phyloP scores from a whole-genome alignment of 495 filamentous ascomycete genomes.

The Neurospora sp. region DNA sequence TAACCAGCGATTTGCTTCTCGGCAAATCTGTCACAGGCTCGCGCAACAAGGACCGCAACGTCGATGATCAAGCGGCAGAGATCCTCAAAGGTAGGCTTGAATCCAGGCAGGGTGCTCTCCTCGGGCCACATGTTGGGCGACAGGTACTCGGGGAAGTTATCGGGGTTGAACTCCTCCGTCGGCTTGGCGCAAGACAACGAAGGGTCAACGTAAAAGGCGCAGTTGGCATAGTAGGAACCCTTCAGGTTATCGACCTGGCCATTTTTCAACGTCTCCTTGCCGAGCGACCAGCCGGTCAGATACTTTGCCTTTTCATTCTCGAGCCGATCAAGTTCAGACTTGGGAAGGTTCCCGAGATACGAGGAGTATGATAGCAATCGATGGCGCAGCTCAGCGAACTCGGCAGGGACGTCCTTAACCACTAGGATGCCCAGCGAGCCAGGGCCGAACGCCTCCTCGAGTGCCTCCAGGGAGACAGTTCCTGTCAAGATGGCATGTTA shows the following conservation, averaged over 20 bases:
- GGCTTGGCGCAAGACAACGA: constrained; percentile 47
- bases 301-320: constrained; percentile 56
- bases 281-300: constrained; percentile 66
- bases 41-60: constrained; percentile 74
- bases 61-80: constrained; percentile 83
- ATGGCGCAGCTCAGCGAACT: constrained; percentile 58
- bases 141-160: constrained; percentile 49
- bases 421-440: constrained; percentile 86
- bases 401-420: constrained; percentile 67
- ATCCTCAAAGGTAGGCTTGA: constrained; percentile 58
- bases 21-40: constrained; percentile 80
- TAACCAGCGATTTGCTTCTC: constrained; percentile 67
- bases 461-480: constrained; percentile 56
- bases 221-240: constrained; percentile 95
- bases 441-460: constrained; percentile 84
- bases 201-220: constrained; percentile 76
- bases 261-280: constrained; percentile 87
- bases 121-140: constrained; percentile 77
- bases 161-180: constrained; percentile 46
- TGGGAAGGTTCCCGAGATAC: constrained; percentile 74
- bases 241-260: constrained; percentile 87
- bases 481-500: constrained; percentile 25
- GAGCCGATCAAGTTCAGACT: constrained; percentile 60
- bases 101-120: constrained; percentile 55
- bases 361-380: constrained; percentile 77